phyloP scores from a whole-genome alignment of 805 yeast genomes.

The Blastobotrys parvus region DNA sequence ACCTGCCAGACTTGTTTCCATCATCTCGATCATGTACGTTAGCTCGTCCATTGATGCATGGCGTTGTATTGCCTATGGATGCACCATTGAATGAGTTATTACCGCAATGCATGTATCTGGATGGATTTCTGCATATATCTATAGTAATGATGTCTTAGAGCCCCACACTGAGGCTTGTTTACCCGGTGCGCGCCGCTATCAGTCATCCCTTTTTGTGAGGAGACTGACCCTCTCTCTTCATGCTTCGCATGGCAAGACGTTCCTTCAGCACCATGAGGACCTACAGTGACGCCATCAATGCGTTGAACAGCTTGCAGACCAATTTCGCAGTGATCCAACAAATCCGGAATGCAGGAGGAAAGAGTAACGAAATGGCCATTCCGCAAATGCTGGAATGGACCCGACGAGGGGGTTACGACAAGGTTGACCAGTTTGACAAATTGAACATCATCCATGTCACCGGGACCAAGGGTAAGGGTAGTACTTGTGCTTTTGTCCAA shows the following conservation, averaged over 20 bases:
- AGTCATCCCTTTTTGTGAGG: too few relatives aligned
- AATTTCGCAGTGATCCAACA: conserved; percentile 88
- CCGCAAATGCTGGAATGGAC: conserved; percentile 84
- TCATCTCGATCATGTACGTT: conserved; percentile 29
- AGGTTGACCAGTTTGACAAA: conserved; percentile 56
- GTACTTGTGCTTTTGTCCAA: conserved; percentile 90
- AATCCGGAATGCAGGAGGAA: conserved; percentile 65
- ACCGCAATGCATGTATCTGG: conserved; percentile 40
- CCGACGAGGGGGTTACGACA: conserved; percentile 54
- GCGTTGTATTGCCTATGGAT: conserved; percentile 40
- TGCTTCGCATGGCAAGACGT: too few relatives aligned
- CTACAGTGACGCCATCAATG: conserved; percentile 66
- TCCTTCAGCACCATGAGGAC: conserved; percentile 10
- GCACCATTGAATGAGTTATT: conserved; percentile 41
- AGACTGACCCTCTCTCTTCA: too few relatives aligned
- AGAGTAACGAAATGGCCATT: conserved; percentile 53
- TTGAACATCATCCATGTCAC: conserved; percentile 85
- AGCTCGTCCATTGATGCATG: conserved; percentile 46
- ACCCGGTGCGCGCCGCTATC: background rate
- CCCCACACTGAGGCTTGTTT: background rate
- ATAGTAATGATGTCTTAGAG: conserved; percentile 31
- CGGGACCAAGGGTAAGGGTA: conserved; percentile 98
- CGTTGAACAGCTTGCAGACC: conserved; percentile 81
- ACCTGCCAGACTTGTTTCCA: conserved; percentile 42
- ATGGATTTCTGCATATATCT: conserved; percentile 57